Percentiles rank a stretch among this genome's conserved stretches.
Conservation (phyloP, 805 yeast species). For the Candida broadrunensis region DNA sequence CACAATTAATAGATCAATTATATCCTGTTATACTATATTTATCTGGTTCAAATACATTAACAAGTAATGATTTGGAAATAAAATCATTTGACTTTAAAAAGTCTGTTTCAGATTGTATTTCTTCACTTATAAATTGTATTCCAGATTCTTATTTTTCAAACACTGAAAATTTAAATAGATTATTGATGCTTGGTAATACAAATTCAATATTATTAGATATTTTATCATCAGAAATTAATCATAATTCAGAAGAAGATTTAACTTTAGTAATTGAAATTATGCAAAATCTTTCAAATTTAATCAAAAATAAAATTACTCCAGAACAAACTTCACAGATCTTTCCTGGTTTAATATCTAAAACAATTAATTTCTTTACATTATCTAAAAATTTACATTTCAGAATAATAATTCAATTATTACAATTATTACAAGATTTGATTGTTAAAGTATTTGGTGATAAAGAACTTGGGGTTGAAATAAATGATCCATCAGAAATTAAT, state of each 20-base stretch:
- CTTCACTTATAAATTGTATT: background rate
- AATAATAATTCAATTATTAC: slow-evolving; percentile 17
- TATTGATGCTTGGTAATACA: slow-evolving; percentile 6
- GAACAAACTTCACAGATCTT: slow-evolving; percentile 34
- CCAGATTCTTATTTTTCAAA: background rate
- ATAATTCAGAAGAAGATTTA: slow-evolving; percentile 5
- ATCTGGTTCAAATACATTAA: slow-evolving; percentile 11
- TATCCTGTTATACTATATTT: slow-evolving; percentile 28
- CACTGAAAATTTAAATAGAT: slow-evolving; percentile 3
- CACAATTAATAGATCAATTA: slow-evolving; percentile 30
- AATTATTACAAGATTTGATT: slow-evolving; percentile 17
- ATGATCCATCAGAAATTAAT: background rate
- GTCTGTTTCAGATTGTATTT: slow-evolving; percentile 13
- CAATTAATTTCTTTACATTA: slow-evolving; percentile 23
- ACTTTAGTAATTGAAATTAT: background rate
- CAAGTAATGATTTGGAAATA: slow-evolving; percentile 1
- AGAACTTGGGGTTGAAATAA: slow-evolving; percentile 7
- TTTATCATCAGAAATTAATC: slow-evolving; percentile 1
- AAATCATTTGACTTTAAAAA: slow-evolving; percentile 14
- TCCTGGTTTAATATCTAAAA: slow-evolving; percentile 37
- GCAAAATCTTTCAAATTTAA: background rate
- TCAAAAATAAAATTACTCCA: slow-evolving; percentile 14
- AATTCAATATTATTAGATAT: slow-evolving; percentile 4
- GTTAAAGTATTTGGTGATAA: slow-evolving; percentile 30
- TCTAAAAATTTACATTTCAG: slow-evolving; percentile 21